Base-by-base conservation (phyloP, 2,329 filamentous ascomycete species). In the Drechslerella coelobrocha region DNA sequence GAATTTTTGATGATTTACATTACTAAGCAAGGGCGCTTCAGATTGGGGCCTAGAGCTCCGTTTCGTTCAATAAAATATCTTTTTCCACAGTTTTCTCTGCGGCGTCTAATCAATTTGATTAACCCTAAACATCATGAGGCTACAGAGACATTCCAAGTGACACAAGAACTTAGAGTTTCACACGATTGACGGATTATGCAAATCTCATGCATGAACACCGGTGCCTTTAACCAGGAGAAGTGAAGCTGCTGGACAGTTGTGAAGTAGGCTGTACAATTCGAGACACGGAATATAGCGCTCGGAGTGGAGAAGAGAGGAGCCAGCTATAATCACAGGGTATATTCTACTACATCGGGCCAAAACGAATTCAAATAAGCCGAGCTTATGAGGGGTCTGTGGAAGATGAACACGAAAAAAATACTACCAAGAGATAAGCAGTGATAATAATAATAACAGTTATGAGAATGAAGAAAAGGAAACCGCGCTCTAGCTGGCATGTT, bases 311-410 rank as follows among this genome's bases (percentile, higher is more conserved):
- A 47, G 48, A 8, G 31, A 51, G 37, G 23, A n/a, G 34, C 24
- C 7, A 21, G 51, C 31, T 24, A 45, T 12, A 47, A 45, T 51
- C 47, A 45, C 41, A 48, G 59, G 59, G 59, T 61, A 61, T 61
- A 61, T 54, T 61, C 34, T 61, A 61, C 59, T 37, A 48, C 45
- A 54, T 45, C 37, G 57, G 48, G 57, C 31, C 27, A 39, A 60
- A 60, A 39, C 10, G 17, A 48, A 21, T 23, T 14, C 6, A 31
- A 31, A 57, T 27, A 39, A 43, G 39, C 37, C 47, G 37, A 48
- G 54, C 29, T 57, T 24, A 24, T 19, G 34, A 55, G n/a, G 26
- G 17, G 47, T n/a, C 26, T 14, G 47, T 2, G 27, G 12, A 50
- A 31, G 41, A n/a, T 19, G 37, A 26, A 21, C 10, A 19, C 26